Evolutionary conservation across 345 rosid species (phyloP), one percentile per base, ranked within the genome.

Genomic region (Eutrema japonicum): DNA sequence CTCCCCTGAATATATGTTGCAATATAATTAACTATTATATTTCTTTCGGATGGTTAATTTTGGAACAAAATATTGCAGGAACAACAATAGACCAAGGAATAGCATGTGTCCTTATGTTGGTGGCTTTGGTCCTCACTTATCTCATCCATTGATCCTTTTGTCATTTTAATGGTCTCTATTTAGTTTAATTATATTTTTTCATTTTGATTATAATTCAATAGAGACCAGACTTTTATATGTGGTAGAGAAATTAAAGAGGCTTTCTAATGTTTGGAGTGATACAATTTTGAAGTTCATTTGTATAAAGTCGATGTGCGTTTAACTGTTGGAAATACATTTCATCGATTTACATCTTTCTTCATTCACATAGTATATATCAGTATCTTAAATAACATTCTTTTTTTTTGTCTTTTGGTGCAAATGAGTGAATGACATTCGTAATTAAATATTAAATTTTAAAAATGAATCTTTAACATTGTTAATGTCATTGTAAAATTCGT

Each of bases 81-180:
- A 85, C 93, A 61, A 77, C 93, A 38, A 83, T 95, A 43, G 98
- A 94, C 77, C 99, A 94, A 83, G 96, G 92, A 45, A 80, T 94
- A 59, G 97, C 97, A 1, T 95, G 79, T 75, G 82, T 86, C 82
- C 83, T 92, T 52, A 92, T 92, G 99, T 27, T 85, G 86, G 85
- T 91, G 86, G 99, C 99, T 0, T 73, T 95, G 77, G 92, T 82
- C 68, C 88, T 95, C 68, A 95, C 97, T 3, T 95, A 91, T 73
- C 86, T 89, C 77, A 94, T 89, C 68, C 97, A 89, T 70, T 77
- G 47, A 77, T 56, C 42, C 51, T 1, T 62, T 63, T 76, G 7
- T 32, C 33, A 35, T 7, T 64, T 57, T 50, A 41, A 35, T 32
- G 76, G 67, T 77, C 67, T 76, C 80, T 76, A 64, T 69, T 62